Conservation (phyloP, 2,329 filamentous ascomycete genomes). For the Fusarium scirpi region DNA sequence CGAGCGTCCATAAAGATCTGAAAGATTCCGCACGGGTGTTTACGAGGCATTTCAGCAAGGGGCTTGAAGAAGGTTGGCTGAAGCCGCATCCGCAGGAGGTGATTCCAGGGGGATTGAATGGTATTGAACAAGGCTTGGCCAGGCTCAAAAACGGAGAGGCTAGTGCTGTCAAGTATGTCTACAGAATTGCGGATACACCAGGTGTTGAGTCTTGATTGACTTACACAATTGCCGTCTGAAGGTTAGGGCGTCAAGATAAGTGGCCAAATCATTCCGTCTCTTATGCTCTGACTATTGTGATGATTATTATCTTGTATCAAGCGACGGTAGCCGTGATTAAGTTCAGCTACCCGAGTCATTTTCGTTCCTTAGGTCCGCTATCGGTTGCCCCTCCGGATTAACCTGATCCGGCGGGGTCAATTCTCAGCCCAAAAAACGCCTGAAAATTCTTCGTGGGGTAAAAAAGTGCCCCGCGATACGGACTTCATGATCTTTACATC, state of each 20-base stretch:
- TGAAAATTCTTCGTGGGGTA: constrained; percentile 9
- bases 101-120: constrained; percentile 15
- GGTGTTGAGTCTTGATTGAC: background rate
- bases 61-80: constrained; percentile 16
- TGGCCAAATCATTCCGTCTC: too few species aligned
- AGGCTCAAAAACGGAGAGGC: constrained; percentile 11
- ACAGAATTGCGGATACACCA: constrained; percentile 20
- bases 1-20: constrained; percentile 21
- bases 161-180: constrained; percentile 31
- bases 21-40: constrained; percentile 15
- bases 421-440: background rate
- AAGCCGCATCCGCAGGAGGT: constrained; percentile 30
- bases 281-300: too few species aligned
- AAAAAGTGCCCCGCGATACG: constrained; percentile 6
- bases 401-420: constrained; percentile 3
- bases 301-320: background rate
- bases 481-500: constrained; percentile 5
- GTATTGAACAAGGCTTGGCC: constrained; percentile 2
- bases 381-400: constrained; percentile 1
- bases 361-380: constrained; percentile 6
- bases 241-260: too few species aligned
- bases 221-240: background rate
- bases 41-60: constrained; percentile 8
- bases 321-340: background rate
- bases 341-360: background rate